Evolutionary conservation across 192 early-diverging fungal genomes (phyloP).

Genomic region (Physocladia obscura): DNA sequence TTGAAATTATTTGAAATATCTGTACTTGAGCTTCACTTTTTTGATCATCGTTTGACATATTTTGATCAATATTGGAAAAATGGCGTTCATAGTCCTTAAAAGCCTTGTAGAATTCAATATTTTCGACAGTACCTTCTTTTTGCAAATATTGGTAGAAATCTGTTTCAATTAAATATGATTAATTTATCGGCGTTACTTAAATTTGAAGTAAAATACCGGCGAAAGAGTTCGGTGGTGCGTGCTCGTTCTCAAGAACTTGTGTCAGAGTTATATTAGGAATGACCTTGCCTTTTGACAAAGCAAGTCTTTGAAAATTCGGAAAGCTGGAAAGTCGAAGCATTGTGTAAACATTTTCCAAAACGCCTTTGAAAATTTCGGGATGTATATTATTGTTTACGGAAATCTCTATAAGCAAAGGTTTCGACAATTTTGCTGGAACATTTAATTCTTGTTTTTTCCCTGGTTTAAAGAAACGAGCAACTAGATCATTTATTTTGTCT

Average conservation of each 20-base stretch:
- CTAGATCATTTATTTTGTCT: background rate
- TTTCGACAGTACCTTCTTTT: slow-evolving; percentile 10
- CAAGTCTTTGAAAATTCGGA: slow-evolving; percentile 33
- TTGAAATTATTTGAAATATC: background rate
- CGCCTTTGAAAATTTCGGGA: slow-evolving; percentile 31
- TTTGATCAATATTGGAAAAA: background rate
- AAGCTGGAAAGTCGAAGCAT: slow-evolving; percentile 31
- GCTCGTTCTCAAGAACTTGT: slow-evolving; percentile 16
- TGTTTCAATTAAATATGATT: background rate
- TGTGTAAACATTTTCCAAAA: slow-evolving; percentile 27
- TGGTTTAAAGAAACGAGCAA: background rate
- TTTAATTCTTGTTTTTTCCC: background rate
- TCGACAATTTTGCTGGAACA: background rate
- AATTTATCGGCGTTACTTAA: background rate
- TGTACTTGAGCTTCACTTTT: background rate
- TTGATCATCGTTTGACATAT: background rate
- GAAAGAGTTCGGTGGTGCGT: background rate
- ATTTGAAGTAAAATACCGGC: background rate
- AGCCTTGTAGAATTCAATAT: slow-evolving; percentile 17
- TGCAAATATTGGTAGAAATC: slow-evolving; percentile 3
- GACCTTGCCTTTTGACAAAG: background rate
- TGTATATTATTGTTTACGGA: slow-evolving; percentile 26
- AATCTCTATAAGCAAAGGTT: background rate
- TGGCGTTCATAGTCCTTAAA: background rate
- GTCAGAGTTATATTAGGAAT: too few relatives aligned